Evolutionary conservation across 1,139 yeast species (phyloP).

Genomic region (Diutina siamensis): DNA sequence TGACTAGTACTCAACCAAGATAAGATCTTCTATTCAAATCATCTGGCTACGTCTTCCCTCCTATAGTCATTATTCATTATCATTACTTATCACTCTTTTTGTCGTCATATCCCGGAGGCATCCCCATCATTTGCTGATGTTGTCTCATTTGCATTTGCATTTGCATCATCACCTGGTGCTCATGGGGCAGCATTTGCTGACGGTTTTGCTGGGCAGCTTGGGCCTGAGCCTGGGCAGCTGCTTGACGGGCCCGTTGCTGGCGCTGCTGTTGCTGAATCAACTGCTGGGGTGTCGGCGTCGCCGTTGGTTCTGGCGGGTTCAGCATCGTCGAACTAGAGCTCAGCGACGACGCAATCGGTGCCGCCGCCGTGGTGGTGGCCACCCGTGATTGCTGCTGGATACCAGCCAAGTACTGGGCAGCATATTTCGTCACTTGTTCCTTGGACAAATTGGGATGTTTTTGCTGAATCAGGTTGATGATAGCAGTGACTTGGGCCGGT

Average conservation of each 20-base stretch:
- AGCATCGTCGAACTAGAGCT: background rate
- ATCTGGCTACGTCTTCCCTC: too few relatives aligned
- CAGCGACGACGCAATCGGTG: background rate
- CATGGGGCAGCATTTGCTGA: slow-evolving; percentile 4
- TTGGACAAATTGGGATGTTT: slow-evolving; percentile 60
- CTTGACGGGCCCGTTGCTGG: slow-evolving; percentile 4
- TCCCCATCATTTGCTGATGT: slow-evolving; percentile 5
- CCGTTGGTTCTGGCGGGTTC: background rate
- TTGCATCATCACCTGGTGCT: slow-evolving; percentile 4
- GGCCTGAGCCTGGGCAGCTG: background rate
- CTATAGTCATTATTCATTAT: background rate
- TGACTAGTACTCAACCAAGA: too few relatives aligned
- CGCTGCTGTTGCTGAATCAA: slow-evolving; percentile 4
- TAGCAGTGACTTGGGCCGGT: slow-evolving; percentile 57
- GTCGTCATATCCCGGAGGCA: slow-evolving; percentile 1
- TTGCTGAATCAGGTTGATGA: slow-evolving; percentile 55
- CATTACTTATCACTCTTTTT: background rate
- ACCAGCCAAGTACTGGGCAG: slow-evolving; percentile 57
- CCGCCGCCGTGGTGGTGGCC: background rate
- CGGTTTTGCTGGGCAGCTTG: background rate
- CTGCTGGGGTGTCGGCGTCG: slow-evolving; percentile 3
- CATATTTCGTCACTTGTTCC: slow-evolving; percentile 62
- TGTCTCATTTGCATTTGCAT: slow-evolving; percentile 6
- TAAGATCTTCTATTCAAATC: too few relatives aligned
- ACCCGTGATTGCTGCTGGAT: slow-evolving; percentile 35